Evolutionary conservation across 306 rosid species (phyloP).

Genomic region (Vigna reflexopilosa): DNA sequence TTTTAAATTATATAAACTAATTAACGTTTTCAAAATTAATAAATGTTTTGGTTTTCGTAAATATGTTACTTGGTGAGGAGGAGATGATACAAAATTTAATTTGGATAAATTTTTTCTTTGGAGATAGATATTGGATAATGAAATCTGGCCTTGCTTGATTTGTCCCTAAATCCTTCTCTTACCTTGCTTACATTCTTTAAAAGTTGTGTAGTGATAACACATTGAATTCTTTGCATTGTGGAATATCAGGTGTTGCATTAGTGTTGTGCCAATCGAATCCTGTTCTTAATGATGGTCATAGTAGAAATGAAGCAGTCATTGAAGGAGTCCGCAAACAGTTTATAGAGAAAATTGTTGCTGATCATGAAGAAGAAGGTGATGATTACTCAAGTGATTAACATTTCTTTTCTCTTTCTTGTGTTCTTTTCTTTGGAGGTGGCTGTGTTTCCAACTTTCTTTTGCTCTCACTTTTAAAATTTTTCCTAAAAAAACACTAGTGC

Average conservation of each 20-base stretch:
- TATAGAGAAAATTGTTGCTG: constrained; percentile 77
- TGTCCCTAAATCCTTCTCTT: not conserved
- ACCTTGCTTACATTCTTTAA: not conserved
- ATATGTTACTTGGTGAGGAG: too few species aligned
- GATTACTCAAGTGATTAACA: constrained; percentile 85
- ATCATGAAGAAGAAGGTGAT: constrained; percentile 75
- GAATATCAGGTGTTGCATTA: constrained; percentile 79
- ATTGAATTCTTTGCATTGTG: constrained; percentile 37
- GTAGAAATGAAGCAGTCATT: constrained; percentile 69
- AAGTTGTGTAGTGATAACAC: not conserved
- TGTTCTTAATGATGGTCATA: constrained; percentile 83
- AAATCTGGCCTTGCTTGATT: too few species aligned
- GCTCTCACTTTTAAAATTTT: not conserved
- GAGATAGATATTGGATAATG: too few species aligned
- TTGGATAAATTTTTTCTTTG: too few species aligned
- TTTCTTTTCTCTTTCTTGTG: constrained; percentile 1
- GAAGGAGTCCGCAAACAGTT: constrained; percentile 83
- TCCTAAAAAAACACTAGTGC: not conserved
- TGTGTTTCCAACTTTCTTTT: constrained; percentile 23
- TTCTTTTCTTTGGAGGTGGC: not conserved
- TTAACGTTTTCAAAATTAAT: too few species aligned
- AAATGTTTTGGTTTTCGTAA: too few species aligned
- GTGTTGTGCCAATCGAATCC: constrained; percentile 92
- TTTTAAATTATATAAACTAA: not conserved
- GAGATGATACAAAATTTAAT: too few species aligned